Base-by-base conservation (phyloP, 225 moss, liverwort and hornwort genomes). In the Physcomitrium patens region DNA sequence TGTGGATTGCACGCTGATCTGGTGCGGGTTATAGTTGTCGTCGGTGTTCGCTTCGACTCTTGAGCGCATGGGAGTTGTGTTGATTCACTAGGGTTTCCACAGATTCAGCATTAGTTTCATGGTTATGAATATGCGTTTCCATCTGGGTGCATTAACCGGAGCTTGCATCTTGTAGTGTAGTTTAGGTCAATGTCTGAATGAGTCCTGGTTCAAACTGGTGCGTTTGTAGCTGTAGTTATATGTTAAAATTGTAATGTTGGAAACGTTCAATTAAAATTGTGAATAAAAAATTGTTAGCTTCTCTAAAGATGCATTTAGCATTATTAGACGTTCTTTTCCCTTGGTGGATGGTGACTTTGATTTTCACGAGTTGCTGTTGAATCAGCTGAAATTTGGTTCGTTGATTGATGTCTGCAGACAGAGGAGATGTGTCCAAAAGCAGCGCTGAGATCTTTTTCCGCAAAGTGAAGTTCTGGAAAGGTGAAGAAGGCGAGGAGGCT, bases 401-500 rank as follows among this genome's bases (percentile, higher is more conserved):
- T n/a, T 74, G 58, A 70, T 57, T 58, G 26, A 16, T 68, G 24
- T 67, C 45, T 50, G 64, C 89, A 99, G 99, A 95, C 82, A 87
- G 99, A 55, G 93, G 95, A 61, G 99, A 99, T 89, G 93, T 99
- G n/a, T 89, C 93, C 10, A 99, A 99, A 86, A 91, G 85, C 67
- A 92, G 99, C 78, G 94, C 95, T 22, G 99, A 99, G 84, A 90
- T 99, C 69, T 99, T 99, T 74, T 99, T 99, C 20, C 99, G 99
- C 15, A 95, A 86, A 87, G 95, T 99, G 71, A 99, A 99, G 78
- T 99, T 99, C 75, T 99, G 99, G 99, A 93, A 99, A 75, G 99
- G 99, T 54, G 99, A 99, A 76, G 99, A 99, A 84, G 93, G 89
- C 74, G 99, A 99, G 85, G 99, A 99, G 81, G 99, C 99, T n/a